Conservation (phyloP, 139 green algal genomes). For the Protoeuglena noctilucae region DNA sequence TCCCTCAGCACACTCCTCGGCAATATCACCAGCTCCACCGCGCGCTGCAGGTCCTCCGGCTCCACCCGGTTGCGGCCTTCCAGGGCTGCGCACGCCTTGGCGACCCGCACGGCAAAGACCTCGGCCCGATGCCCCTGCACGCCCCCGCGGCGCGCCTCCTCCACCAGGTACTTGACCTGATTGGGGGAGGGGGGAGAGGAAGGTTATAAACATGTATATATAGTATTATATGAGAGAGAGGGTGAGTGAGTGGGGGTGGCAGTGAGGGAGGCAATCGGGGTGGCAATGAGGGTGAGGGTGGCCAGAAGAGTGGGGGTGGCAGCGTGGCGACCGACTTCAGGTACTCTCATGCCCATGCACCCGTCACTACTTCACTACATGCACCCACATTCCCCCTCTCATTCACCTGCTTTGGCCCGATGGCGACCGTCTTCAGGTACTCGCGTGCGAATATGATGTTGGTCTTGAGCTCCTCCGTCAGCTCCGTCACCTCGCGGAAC, state of each 20-base stretch:
- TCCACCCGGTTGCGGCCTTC: conserved; percentile 66
- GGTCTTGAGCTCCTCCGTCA: conserved; percentile 57
- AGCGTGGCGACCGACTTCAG: too few relatives aligned
- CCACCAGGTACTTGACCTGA: conserved; percentile 77
- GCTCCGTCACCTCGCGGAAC: conserved; percentile 48
- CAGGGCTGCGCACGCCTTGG: conserved; percentile 67
- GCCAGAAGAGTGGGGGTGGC: too few relatives aligned
- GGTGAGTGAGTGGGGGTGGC: too few relatives aligned
- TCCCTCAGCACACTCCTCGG: conserved; percentile 44
- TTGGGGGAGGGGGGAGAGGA: neutral
- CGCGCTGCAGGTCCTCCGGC: conserved; percentile 77
- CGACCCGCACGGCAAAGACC: conserved; percentile 78
- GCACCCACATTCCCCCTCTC: too few relatives aligned
- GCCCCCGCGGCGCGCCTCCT: conserved; percentile 67
- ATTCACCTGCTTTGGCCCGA: conserved; percentile 61
- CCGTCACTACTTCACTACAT: too few relatives aligned
- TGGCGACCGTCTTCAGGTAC: conserved; percentile 83
- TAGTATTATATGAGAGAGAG: too few relatives aligned
- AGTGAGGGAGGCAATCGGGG: too few relatives aligned
- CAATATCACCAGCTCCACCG: conserved; percentile 92
- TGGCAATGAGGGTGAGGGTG: too few relatives aligned
- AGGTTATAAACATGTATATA: too few relatives aligned
- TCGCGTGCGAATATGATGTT: conserved; percentile 90
- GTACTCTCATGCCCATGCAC: conserved; percentile 3
- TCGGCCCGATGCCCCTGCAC: conserved; percentile 87